Conservation (phyloP, 78 protist species). For the Creolimax fragrantissima region DNA sequence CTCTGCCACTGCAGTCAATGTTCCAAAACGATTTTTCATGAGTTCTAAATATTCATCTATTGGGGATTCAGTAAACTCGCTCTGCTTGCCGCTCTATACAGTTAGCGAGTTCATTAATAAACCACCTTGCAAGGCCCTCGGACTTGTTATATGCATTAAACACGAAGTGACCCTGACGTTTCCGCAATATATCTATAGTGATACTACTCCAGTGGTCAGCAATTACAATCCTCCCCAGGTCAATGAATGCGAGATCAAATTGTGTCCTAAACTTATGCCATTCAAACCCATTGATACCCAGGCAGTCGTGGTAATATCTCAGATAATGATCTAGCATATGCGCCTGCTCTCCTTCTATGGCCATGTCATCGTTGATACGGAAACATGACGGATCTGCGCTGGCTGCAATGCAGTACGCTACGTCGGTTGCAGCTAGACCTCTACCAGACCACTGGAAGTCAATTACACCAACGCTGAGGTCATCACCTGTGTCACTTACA, state of each 20-base stretch:
- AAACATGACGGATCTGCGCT: background rate
- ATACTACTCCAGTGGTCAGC: constrained; percentile 7
- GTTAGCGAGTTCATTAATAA: background rate
- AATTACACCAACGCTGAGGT: background rate
- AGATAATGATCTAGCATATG: background rate
- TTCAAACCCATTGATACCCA: background rate
- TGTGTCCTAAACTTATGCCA: background rate
- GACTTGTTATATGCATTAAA: constrained; percentile 8
- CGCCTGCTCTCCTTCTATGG: background rate
- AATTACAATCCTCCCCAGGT: constrained; percentile 8
- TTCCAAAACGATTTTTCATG: too few relatives aligned
- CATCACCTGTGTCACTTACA: background rate
- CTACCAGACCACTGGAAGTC: background rate
- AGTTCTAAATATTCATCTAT: too few relatives aligned
- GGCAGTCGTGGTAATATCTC: background rate
- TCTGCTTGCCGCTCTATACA: constrained; percentile 2
- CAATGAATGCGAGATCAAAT: constrained; percentile 11
- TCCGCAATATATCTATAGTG: background rate
- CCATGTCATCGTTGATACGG: background rate
- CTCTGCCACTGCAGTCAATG: too few relatives aligned
- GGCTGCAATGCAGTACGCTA: constrained; percentile 11
- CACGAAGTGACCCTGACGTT: background rate
- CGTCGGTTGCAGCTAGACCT: background rate
- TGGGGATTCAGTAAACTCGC: too few relatives aligned
- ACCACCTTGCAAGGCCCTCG: background rate